A percentile compares a stretch with the other conserved stretches of the same genome.
Evolutionary conservation across 78 protist species (phyloP).

Genomic region (Protostelium mycophagum): DNA sequence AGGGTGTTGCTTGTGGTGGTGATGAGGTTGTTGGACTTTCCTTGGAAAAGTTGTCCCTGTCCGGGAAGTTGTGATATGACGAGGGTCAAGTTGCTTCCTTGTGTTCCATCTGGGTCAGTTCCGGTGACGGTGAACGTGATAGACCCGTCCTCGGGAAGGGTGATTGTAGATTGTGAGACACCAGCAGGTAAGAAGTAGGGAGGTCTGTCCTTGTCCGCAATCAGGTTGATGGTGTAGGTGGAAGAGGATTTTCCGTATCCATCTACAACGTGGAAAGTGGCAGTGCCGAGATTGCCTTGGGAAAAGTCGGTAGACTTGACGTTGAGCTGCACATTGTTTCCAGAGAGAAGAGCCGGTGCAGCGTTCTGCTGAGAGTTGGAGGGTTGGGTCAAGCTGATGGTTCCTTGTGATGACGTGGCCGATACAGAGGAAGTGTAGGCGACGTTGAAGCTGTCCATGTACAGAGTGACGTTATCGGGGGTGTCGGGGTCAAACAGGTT

Average conservation of each 20-base stretch:
- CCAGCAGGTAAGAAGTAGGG: not conserved
- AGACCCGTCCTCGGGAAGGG: not conserved
- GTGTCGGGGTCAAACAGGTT: not conserved
- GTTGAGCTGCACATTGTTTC: not conserved
- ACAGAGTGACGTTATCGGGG: not conserved
- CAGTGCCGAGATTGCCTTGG: not conserved
- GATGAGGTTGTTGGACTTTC: not conserved
- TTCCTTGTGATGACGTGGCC: not conserved
- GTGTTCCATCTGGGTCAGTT: conserved; percentile 9
- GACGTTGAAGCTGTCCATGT: not conserved
- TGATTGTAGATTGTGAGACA: not conserved
- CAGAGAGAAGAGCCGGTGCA: not conserved
- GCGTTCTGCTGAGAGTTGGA: not conserved
- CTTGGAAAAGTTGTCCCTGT: not conserved
- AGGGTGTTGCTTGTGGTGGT: not conserved
- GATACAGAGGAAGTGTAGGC: not conserved
- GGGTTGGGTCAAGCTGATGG: not conserved
- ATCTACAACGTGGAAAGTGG: not conserved
- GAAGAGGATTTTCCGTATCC: not conserved
- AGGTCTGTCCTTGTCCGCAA: not conserved
- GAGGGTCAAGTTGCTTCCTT: not conserved
- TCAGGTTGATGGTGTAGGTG: not conserved
- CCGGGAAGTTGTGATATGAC: not conserved
- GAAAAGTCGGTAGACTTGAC: not conserved
- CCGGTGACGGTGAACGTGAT: conserved; percentile 2